Evolutionary conservation across 306 rosid species (phyloP).

Genomic region (Medicago lupulina): DNA sequence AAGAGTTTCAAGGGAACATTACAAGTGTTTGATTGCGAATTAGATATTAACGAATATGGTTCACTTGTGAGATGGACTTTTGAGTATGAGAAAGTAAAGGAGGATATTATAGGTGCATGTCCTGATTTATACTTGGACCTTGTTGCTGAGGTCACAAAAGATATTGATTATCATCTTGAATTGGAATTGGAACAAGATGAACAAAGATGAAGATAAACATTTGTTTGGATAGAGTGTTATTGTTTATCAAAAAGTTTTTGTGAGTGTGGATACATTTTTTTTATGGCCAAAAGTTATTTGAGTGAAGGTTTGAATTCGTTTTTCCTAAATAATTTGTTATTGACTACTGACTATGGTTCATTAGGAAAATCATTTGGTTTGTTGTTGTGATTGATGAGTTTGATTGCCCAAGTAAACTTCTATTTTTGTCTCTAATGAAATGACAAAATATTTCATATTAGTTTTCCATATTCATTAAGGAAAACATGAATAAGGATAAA

Average conservation of each 20-base stretch:
- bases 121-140: constrained; percentile 31
- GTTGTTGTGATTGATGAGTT: too few relatives aligned
- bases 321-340: too few relatives aligned
- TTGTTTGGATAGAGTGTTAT: background rate
- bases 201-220: background rate
- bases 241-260: background rate
- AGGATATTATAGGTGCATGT: constrained; percentile 12
- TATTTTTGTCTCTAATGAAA: too few relatives aligned
- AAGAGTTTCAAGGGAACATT: constrained; percentile 33
- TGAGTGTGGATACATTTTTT: too few relatives aligned
- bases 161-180: constrained; percentile 42
- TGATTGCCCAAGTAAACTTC: too few relatives aligned
- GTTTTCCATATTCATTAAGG: too few relatives aligned
- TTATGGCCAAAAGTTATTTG: too few relatives aligned
- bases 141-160: constrained; percentile 15
- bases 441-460: too few relatives aligned
- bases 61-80: constrained; percentile 38
- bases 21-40: background rate
- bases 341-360: too few relatives aligned
- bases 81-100: constrained; percentile 39
- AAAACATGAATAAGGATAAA: too few relatives aligned
- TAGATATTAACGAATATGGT: constrained; percentile 19
- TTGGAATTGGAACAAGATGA: background rate
- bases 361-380: too few relatives aligned
- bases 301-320: too few relatives aligned